Base-by-base conservation (phyloP, 2,329 filamentous ascomycete genomes). In the Monosporascus sp. region DNA sequence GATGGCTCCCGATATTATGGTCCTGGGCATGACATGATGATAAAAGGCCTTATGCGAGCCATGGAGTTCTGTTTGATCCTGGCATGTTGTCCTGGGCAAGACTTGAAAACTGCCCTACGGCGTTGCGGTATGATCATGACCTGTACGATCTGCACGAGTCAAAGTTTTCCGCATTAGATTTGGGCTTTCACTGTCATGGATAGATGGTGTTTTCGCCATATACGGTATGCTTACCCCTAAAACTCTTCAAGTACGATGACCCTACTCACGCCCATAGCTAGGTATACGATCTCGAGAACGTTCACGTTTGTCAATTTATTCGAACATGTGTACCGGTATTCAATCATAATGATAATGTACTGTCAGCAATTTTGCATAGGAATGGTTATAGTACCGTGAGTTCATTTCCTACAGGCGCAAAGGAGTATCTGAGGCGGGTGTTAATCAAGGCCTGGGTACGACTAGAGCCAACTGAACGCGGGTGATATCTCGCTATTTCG, bases 11-110 rank as follows among this genome's bases (percentile, higher is more conserved):
- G 54, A 51, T 54, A 50, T 43, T 26, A 54, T 34, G 43, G 61
- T 66, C 64, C 61, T 64, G 50, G 61, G 59, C 62, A 64, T 43
- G 61, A 65, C 60, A 52, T 52, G 16, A 56, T 54, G 49, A 57
- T 56, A 60, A 62, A 65, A 63, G 59, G 59, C 57, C 53, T 52
- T 56, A 43, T 51, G 37, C 34, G 43, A 53, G 45, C 55, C 52
- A 56, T 34, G 52, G 53, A 40, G n/a, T 49, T 53, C 49, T 50
- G 45, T 46, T 53, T 45, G 36, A 51, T 53, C 56, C 52, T 49
- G 55, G 54, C 53, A 22, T 48, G n/a, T 48, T 61, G 67, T 71
- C 68, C 67, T 68, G 57, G 64, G 68, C 62, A 70, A 36, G 69
- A 71, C 65, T 49, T 56, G 24, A 59, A 68, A 70, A 72, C 67